phyloP scores from a whole-genome alignment of 2,329 filamentous ascomycete species.

The Didymellaceae sp. region DNA sequence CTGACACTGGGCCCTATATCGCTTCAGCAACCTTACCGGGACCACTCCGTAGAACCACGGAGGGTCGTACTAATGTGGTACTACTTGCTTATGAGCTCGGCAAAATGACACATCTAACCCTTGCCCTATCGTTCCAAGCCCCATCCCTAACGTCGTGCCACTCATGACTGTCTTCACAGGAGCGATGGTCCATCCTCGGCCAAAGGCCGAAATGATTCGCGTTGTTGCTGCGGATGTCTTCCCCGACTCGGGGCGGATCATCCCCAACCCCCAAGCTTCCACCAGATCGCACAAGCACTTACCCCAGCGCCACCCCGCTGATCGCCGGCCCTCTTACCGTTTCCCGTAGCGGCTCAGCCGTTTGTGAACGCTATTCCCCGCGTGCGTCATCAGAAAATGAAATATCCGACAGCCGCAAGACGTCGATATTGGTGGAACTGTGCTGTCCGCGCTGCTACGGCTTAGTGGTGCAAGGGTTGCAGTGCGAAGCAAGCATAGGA shows the following conservation, averaged over 20 bases:
- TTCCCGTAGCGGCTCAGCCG: constrained; percentile 23
- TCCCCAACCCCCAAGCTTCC: constrained; percentile 20
- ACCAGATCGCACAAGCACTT: constrained; percentile 24
- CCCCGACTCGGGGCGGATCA: constrained; percentile 18
- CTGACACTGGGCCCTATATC: no score
- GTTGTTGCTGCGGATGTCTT: constrained; percentile 19
- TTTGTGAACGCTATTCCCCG: constrained; percentile 5
- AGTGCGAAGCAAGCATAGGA: constrained; percentile 3
- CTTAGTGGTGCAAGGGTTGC: constrained; percentile 17
- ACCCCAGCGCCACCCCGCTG: constrained; percentile 24
- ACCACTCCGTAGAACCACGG: no score
- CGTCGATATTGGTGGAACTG: constrained; percentile 18
- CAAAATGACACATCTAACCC: no score
- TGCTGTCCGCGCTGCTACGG: background rate
- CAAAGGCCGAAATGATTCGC: constrained; percentile 13
- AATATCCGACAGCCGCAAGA: constrained; percentile 3
- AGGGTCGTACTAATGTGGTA: no score
- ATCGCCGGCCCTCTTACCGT: constrained; percentile 18
- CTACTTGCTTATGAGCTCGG: no score
- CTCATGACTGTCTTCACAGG: background rate
- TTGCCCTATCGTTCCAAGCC: no score
- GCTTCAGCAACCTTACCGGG: no score
- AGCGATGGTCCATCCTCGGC: constrained; percentile 6
- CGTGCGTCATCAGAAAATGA: constrained; percentile 12
- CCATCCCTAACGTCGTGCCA: background rate